phyloP scores from a whole-genome alignment of 2,329 filamentous ascomycete species.

The Huntiella moniliformis region DNA sequence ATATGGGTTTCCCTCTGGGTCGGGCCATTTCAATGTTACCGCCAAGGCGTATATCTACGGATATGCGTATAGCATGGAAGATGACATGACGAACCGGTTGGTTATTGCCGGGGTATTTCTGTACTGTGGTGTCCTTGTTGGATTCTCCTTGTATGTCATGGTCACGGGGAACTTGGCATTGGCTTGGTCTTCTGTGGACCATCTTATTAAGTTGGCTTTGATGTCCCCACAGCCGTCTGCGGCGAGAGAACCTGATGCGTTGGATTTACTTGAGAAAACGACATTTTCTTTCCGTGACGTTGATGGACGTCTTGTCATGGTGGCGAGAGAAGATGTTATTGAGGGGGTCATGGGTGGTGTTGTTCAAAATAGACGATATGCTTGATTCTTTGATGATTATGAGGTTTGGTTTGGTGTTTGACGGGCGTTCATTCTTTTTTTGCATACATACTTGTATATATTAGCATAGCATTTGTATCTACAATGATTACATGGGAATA shows the following conservation, averaged over 20 bases:
- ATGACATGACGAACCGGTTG: neutral
- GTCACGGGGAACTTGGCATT: neutral
- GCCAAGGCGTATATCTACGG: conserved; percentile 4
- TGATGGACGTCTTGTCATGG: neutral
- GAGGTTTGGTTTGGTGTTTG: too few relatives aligned
- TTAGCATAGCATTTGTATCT: too few relatives aligned
- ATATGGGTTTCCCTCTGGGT: neutral
- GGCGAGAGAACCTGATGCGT: neutral
- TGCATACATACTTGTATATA: too few relatives aligned
- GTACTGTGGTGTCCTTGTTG: neutral
- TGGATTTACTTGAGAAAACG: neutral
- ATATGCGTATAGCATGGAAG: conserved; percentile 3
- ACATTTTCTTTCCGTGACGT: conserved; percentile 1
- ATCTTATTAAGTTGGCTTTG: conserved; percentile 3
- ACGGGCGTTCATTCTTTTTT: too few relatives aligned
- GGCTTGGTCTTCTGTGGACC: conserved; percentile 1
- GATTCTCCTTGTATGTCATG: neutral
- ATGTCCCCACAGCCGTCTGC: neutral
- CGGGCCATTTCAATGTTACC: neutral
- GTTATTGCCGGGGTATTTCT: neutral
- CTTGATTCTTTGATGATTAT: too few relatives aligned
- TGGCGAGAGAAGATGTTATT: conserved; percentile 1
- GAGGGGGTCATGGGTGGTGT: too few relatives aligned
- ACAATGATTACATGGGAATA: too few relatives aligned
- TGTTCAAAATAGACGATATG: too few relatives aligned